phyloP scores from a whole-genome alignment of 2,329 filamentous ascomycete genomes.

The Cytospora schulzeri region DNA sequence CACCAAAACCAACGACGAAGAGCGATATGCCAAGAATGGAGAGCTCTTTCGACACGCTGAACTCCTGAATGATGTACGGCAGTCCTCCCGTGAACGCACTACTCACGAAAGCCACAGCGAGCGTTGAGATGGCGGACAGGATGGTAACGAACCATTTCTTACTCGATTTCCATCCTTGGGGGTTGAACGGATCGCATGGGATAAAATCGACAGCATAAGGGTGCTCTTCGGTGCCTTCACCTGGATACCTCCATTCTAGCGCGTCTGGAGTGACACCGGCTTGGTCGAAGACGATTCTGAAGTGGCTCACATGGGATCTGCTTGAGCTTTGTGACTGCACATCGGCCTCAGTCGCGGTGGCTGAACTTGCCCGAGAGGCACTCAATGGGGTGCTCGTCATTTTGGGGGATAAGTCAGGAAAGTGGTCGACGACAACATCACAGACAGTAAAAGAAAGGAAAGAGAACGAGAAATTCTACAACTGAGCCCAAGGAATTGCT shows the following conservation, averaged over 20 bases:
- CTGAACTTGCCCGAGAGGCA: conserved; percentile 33
- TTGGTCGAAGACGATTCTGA: conserved; percentile 58
- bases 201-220: conserved; percentile 72
- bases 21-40: conserved; percentile 59
- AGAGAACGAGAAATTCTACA: not conserved
- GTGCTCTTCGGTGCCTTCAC: conserved; percentile 65
- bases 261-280: conserved; percentile 60
- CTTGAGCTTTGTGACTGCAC: conserved; percentile 43
- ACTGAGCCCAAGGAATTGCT: not conserved
- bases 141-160: conserved; percentile 69
- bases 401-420: not conserved
- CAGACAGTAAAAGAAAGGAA: not conserved
- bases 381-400: conserved; percentile 23
- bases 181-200: conserved; percentile 66
- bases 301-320: conserved; percentile 44
- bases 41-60: conserved; percentile 53
- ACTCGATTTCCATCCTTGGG: conserved; percentile 56
- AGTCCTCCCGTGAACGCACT: conserved; percentile 67
- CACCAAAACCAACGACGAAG: conserved; percentile 31
- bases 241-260: conserved; percentile 57
- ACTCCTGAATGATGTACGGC: conserved; percentile 55
- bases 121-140: conserved; percentile 65
- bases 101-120: conserved; percentile 70
- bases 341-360: conserved; percentile 42
- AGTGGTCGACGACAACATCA: conserved; percentile 11